phyloP scores from a whole-genome alignment of 129 eudicot species.

The Helichrysum umbraculigerum region DNA sequence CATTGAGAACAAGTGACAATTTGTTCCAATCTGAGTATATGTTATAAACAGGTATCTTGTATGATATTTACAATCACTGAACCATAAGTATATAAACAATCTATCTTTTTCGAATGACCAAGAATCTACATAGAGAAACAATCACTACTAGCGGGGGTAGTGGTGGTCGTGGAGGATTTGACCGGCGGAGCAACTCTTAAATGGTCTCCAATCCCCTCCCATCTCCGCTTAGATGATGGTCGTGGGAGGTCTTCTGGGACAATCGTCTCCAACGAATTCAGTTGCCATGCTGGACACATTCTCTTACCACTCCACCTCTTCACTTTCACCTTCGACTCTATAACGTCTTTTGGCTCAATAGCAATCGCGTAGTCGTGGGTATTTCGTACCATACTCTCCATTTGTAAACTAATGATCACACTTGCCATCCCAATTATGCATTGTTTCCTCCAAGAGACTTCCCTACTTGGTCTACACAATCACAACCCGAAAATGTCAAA shows the following conservation, averaged over 20 bases:
- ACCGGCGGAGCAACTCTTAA: constrained; percentile 42
- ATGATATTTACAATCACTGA: constrained; percentile 24
- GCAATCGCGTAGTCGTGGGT: constrained; percentile 39
- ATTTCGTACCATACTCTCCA: constrained; percentile 27
- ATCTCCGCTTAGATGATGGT: constrained; percentile 54
- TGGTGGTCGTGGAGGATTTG: constrained; percentile 15
- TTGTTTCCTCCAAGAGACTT: constrained; percentile 46
- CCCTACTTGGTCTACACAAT: constrained; percentile 29
- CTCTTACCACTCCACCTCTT: constrained; percentile 67
- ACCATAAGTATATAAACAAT: background rate
- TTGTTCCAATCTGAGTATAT: constrained; percentile 3
- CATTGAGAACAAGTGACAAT: background rate
- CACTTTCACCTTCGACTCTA: constrained; percentile 12
- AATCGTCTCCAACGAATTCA: constrained; percentile 64
- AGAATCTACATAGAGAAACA: constrained; percentile 48
- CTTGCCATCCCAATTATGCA: constrained; percentile 50
- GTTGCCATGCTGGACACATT: constrained; percentile 62
- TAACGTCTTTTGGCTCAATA: constrained; percentile 21
- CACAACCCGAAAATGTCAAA: constrained; percentile 17
- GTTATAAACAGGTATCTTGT: constrained; percentile 23
- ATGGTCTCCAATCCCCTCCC: constrained; percentile 51
- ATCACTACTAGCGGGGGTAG: constrained; percentile 8
- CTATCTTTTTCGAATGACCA: constrained; percentile 3
- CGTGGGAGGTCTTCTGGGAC: constrained; percentile 86
- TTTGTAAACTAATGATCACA: constrained; percentile 45